phyloP scores from a whole-genome alignment of 1,284 basidiomycete species.

The Kwoniella shivajii region DNA sequence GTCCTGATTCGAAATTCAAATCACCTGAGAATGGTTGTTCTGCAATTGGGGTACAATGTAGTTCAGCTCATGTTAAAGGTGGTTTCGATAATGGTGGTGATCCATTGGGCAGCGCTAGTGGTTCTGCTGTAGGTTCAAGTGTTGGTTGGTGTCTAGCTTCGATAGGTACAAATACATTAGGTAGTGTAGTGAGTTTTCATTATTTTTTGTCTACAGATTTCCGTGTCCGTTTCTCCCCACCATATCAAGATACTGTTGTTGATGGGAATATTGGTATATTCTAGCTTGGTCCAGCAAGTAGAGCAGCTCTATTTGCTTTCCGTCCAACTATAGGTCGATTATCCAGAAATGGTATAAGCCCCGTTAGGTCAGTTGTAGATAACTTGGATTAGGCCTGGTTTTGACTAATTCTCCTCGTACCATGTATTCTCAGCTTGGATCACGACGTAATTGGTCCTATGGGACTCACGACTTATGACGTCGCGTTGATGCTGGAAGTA shows the following conservation, averaged over 20 bases:
- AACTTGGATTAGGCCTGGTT: neutral
- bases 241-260: no score
- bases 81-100: conserved; percentile 33
- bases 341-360: conserved; percentile 29
- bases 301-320: conserved; percentile 34
- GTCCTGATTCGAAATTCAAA: neutral
- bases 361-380: conserved; percentile 23
- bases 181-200: conserved; percentile 20
- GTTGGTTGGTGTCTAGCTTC: conserved; percentile 32
- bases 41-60: conserved; percentile 31
- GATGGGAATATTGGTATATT: no score
- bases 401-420: neutral
- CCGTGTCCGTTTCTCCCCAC: no score
- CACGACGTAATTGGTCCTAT: conserved; percentile 39
- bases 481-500: conserved; percentile 32
- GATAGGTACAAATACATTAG: conserved; percentile 32
- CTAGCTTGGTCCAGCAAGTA: conserved; percentile 20
- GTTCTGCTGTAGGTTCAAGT: conserved; percentile 31
- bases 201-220: neutral
- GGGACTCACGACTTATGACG: conserved; percentile 33
- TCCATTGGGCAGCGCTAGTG: conserved; percentile 28
- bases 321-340: conserved; percentile 32
- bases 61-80: conserved; percentile 34
- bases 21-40: conserved; percentile 31
- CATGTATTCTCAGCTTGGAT: conserved; percentile 6